Base-by-base conservation (phyloP, 768 basidiomycete species). In the Psilocybe tampanensis region DNA sequence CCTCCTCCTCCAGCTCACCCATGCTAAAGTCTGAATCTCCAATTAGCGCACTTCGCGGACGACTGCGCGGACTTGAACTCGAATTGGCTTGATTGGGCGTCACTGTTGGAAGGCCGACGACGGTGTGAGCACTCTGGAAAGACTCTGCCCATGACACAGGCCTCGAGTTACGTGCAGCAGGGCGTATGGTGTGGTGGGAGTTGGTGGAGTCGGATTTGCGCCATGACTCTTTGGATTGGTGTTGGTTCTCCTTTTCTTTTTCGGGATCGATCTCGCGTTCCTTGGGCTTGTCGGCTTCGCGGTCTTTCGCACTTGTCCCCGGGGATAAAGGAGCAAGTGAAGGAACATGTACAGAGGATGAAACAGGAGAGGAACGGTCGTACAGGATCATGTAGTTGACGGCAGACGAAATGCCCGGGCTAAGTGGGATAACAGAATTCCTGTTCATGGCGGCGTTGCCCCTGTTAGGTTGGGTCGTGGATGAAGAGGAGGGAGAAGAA, bases 181-280 rank as follows among this genome's bases (percentile, higher is more conserved):
- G n/a, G 26, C 89, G 82, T 54, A 90, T 82, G 18, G 90, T 92
- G 60, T 82, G 82, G 66, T 87, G 85, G 64, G 89, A 87, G 66
- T 87, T 83, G n/a, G 89, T 91, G 6, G 90, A 86, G 70, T 93
- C 90, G 63, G 90, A 91, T 73, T 89, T 90, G 65, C 90, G 76
- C 87, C 90, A 89, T 29, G 79, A 77, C 60, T 92, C 90, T 74
- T 88, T 92, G 57, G 34, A 47, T 64, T 64, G 26, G 58, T 47
- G 34, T 65, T 67, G 50, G 60, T 61, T 49, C 64, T 60, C 45
- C 65, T 61, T 58, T 61, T 19, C 19, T 54, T 36, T 13, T 34
- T 42, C 65, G 66, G 33, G 4, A 50, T 32, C 45, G 41, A 17
- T 29, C 9, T 29, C 29, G 29, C 29, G 29, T 29, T 29, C 29